phyloP scores from a whole-genome alignment of 2,329 filamentous ascomycete species.

The Scytalidium lignicola region DNA sequence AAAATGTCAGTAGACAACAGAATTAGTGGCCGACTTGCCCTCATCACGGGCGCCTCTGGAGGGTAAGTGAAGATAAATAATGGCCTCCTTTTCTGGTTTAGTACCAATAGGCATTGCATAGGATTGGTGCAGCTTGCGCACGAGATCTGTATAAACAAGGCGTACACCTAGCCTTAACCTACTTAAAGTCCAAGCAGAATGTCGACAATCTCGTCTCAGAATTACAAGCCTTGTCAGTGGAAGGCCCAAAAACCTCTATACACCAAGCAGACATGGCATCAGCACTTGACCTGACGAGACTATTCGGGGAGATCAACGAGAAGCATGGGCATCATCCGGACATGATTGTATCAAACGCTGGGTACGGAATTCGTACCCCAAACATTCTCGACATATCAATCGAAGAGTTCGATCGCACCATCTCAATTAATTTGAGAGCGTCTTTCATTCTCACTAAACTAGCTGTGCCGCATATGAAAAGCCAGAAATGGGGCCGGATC shows the following conservation, averaged over 20 bases:
- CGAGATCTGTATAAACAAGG: constrained; percentile 47
- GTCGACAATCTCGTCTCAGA: constrained; percentile 40
- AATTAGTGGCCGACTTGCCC: constrained; percentile 47
- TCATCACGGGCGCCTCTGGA: constrained; percentile 57
- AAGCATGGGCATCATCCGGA: constrained; percentile 50
- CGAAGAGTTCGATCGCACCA: constrained; percentile 22
- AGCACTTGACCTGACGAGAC: constrained; percentile 44
- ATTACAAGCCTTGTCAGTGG: constrained; percentile 26
- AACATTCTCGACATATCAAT: constrained; percentile 23
- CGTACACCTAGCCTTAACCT: constrained; percentile 52
- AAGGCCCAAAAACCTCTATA: constrained; percentile 39
- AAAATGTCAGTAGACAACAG: constrained; percentile 32
- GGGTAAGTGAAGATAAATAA: constrained; percentile 38
- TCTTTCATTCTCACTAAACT: constrained; percentile 22
- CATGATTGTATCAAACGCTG: constrained; percentile 63
- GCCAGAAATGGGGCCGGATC: constrained; percentile 31
- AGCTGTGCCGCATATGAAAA: constrained; percentile 29
- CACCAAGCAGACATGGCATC: constrained; percentile 56
- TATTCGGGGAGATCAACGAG: constrained; percentile 49
- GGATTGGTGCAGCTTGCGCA: constrained; percentile 56
- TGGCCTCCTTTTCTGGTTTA: background rate
- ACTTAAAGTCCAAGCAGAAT: constrained; percentile 40
- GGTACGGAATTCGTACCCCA: constrained; percentile 54
- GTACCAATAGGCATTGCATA: constrained; percentile 21
- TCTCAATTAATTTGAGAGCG: constrained; percentile 21